phyloP scores from a whole-genome alignment of 2,329 filamentous ascomycete species.

The Fusarium sp. region DNA sequence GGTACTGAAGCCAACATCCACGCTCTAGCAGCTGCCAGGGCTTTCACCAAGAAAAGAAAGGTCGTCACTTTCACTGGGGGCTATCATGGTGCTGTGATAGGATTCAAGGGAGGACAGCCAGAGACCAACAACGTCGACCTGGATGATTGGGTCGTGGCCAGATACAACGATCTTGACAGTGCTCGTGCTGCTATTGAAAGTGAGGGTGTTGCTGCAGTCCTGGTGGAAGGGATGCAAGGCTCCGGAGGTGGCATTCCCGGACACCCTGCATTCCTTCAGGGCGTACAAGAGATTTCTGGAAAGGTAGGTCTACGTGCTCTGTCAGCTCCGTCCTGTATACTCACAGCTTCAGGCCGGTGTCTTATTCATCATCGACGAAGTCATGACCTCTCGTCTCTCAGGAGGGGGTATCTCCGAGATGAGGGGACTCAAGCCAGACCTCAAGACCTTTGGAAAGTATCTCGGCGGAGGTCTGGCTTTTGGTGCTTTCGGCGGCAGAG shows the following conservation, averaged over 20 bases:
- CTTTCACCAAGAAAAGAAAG: slow-evolving; percentile 55
- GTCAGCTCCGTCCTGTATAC: background rate
- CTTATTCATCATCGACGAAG: slow-evolving; percentile 75
- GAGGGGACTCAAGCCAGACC: slow-evolving; percentile 62
- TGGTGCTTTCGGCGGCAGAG: slow-evolving; percentile 71
- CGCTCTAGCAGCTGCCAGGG: slow-evolving; percentile 63
- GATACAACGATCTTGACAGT: slow-evolving; percentile 67
- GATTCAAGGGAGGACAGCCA: slow-evolving; percentile 46
- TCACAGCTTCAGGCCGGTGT: slow-evolving; percentile 53
- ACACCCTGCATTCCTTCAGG: slow-evolving; percentile 59
- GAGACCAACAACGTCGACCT: slow-evolving; percentile 58
- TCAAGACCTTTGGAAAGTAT: slow-evolving; percentile 73
- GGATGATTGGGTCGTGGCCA: slow-evolving; percentile 66
- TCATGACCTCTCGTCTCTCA: slow-evolving; percentile 71
- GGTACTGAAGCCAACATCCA: slow-evolving; percentile 73
- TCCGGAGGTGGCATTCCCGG: slow-evolving; percentile 66
- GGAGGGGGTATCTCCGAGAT: slow-evolving; percentile 58
- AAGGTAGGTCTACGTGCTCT: slow-evolving; percentile 36
- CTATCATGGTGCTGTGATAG: slow-evolving; percentile 50
- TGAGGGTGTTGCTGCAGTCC: slow-evolving; percentile 66
- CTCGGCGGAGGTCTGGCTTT: slow-evolving; percentile 73
- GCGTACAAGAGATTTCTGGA: slow-evolving; percentile 58
- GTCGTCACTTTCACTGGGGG: slow-evolving; percentile 62
- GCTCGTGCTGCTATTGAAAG: slow-evolving; percentile 55
- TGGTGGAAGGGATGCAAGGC: slow-evolving; percentile 74